Percentiles rank a stretch among this genome's conserved stretches.
These are phyloP conservation scores for Geranium brycei DNA, from an alignment of 345 rosid genomes.

Conservation along the genomic window DNA sequence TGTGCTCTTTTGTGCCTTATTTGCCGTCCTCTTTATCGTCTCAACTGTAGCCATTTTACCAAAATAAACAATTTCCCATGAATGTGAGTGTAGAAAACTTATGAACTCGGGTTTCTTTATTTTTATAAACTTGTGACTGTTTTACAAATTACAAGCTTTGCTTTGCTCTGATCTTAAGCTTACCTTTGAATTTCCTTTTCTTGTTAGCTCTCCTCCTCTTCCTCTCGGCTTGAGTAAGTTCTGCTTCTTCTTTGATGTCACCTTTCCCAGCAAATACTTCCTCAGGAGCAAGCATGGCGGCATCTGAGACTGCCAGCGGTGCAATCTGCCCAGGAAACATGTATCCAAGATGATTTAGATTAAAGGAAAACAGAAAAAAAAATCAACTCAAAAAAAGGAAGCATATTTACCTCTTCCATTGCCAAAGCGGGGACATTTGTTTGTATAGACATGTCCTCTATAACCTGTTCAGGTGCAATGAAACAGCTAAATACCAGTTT, in stretches of 20 bases:
- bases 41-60: conserved; percentile 34
- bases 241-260: conserved; percentile 70
- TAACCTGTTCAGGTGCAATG: conserved; percentile 35
- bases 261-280: conserved; percentile 82
- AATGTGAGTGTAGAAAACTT: not conserved
- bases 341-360: not conserved
- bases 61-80: conserved; percentile 6
- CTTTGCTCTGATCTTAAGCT: conserved; percentile 5
- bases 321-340: conserved; percentile 50
- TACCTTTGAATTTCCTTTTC: conserved; percentile 81
- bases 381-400: not conserved
- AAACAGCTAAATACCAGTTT: not conserved
- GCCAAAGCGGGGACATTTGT: conserved; percentile 89
- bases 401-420: conserved; percentile 75
- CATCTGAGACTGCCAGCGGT: conserved; percentile 86
- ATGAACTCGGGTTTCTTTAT: too few species aligned
- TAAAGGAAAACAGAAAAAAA: too few species aligned
- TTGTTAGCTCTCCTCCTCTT: conserved; percentile 96
- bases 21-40: conserved; percentile 36
- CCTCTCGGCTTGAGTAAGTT: conserved; percentile 69
- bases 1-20: conserved; percentile 23
- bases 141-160: too few species aligned
- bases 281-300: conserved; percentile 97
- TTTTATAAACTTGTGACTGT: not conserved
- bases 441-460: conserved; percentile 85